Evolutionary conservation across 169 alveolate genomes (phyloP), one percentile per base, ranked within the genome.

Genomic region (Plasmodium adleri): DNA sequence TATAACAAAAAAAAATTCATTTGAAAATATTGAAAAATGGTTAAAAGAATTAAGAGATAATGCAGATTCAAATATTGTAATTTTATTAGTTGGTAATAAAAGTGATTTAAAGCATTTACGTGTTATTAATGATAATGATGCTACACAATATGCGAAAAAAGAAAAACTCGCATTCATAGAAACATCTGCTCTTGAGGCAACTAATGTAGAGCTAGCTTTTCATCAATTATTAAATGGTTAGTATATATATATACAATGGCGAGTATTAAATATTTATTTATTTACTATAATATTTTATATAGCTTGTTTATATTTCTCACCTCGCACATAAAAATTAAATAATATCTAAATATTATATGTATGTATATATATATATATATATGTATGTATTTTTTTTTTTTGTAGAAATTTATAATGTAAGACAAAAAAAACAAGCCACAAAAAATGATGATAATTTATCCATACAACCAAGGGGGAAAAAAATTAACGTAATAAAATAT

Each of bases 31-130:
- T 50, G 92, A 96, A 56, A 94, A 98, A 85, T 99, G 99, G 99
- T 94, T 98, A 64, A 94, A 96, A 85, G 99, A 99, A 93, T 93
- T 99, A 43, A 95, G 98, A 91, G 99, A 98, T 74, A 97, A 98
- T 93, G 99, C 99, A 0, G 99, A 98, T 75, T 94, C 97, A 15
- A 97, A 98, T 86, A 97, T 98, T 54, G 98, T 98, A 45, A 97
- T 98, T 62, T 95, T 97, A 92, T 94, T 99, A 54, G 99, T 98
- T 60, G 99, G 99, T 10, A 99, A 99, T 94, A 99, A 99, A 93
- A 94, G 97, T 59, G 99, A 99, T 93, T 95, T 98, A 97, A 95
- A 92, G 45, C 91, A 94, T 88, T 76, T 94, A 47, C 86, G 98
- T 60, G 98, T 95, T 88, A 98, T 98, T 9, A 92, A 96, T 59